These are phyloP conservation scores for Suillus plorans DNA, from an alignment of 768 basidiomycete species.

Conservation along the genomic window DNA sequence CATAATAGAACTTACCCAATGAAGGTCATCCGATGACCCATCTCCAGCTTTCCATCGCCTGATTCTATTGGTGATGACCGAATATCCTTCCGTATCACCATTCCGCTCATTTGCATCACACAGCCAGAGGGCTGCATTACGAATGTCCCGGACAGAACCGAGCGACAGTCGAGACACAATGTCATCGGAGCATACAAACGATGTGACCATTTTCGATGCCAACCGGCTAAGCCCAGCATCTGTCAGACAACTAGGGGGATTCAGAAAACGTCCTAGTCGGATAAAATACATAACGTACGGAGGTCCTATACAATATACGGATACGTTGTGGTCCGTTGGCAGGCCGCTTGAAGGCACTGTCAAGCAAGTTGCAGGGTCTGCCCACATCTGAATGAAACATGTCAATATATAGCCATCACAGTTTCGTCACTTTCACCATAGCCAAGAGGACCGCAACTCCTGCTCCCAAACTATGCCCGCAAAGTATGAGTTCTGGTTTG, in stretches of 20 bases:
- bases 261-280: not conserved
- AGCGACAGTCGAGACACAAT: slow-evolving; percentile 77
- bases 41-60: slow-evolving; percentile 62
- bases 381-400: slow-evolving; percentile 68
- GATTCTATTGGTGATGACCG: slow-evolving; percentile 45
- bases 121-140: slow-evolving; percentile 75
- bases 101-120: slow-evolving; percentile 61
- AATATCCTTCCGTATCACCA: slow-evolving; percentile 37
- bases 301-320: slow-evolving; percentile 78
- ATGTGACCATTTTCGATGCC: slow-evolving; percentile 63
- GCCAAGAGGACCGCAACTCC: slow-evolving; percentile 77
- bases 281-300: slow-evolving; percentile 48
- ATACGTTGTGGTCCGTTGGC: slow-evolving; percentile 62
- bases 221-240: slow-evolving; percentile 61
- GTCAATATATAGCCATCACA: not conserved
- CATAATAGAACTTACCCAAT: slow-evolving; percentile 42
- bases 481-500: slow-evolving; percentile 64
- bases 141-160: slow-evolving; percentile 74
- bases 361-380: slow-evolving; percentile 74
- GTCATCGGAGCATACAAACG: slow-evolving; percentile 83
- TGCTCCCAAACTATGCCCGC: slow-evolving; percentile 83
- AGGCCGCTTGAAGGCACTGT: slow-evolving; percentile 69
- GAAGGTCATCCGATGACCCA: slow-evolving; percentile 46
- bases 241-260: slow-evolving; percentile 50
- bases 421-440: slow-evolving; percentile 45